Base-by-base conservation (phyloP, 495 filamentous ascomycete genomes). In the Penicillium longicatenatum region DNA sequence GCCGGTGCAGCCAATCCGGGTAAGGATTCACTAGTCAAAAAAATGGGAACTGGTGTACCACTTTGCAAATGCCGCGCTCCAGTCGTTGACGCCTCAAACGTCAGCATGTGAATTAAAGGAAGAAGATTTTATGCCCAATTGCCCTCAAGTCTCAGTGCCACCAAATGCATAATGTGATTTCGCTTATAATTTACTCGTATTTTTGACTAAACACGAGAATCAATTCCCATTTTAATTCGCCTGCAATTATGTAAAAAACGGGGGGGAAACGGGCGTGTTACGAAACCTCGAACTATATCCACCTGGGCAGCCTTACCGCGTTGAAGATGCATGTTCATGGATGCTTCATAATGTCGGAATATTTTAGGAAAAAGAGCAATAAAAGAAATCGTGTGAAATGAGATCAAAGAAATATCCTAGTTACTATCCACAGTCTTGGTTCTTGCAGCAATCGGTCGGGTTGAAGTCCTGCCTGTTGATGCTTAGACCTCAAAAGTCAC, bases 401-500 rank as follows among this genome's bases (percentile, higher is more conserved):
- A 26, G 26, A 26, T 26, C 7, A 6, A 26, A 26, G 26, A 26
- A 4, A 4, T 26, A 26, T 26, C 26, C 26, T 26, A 26, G 26
- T 26, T 26, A 4, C 26, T 26, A 26, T 26, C 4, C 26, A 26
- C 26, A 26, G 26, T 26, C 10, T 50, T 52, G 19, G 21, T 48
- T 47, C 37, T 52, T 46, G 24, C 22, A 57, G 37, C 49, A 68
- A 68, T 65, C 54, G 55, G 64, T 26, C 61, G 58, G 50, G 55
- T 65, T 68, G 44, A 33, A 66, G 48, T 60, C 57, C 31, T 54
- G 51, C 20, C 58, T 57, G 35, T 53, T 45, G 54, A 50, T 61
- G 54, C 51, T 62, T 55, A 46, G 55, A 59, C 60, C 33, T 58
- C 55, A 52, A 48, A 33, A 69, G 67, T 70, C 67, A 70, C 67